Base-by-base conservation (phyloP, 1,139 yeast genomes). In the Lodderomyces orthopsilosis region DNA sequence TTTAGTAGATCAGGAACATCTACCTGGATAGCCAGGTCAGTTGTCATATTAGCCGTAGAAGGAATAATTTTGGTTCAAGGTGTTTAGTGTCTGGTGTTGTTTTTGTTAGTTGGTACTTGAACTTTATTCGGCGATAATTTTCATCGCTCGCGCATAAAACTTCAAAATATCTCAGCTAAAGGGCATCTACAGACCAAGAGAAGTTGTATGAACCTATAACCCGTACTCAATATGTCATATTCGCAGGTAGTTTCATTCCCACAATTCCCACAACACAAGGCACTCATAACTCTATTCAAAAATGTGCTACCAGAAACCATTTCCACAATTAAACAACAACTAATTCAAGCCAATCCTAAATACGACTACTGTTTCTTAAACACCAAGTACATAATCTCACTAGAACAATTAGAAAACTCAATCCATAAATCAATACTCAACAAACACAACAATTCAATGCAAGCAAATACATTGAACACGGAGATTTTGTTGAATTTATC, bases 331-430 rank as follows among this genome's bases (percentile, higher is more conserved):
- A 70, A 69, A 42, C 34, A 50, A 1, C 55, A 64, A 42, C 60
- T 72, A 38, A 53, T 66, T 2, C 51, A 54, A 10, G 68, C 62
- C 7, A 62, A 71, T 48, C 38, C 49, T n/a, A 58, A 59, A 21
- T 72, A 67, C 50, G 72, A 71, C 49, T 70, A 55, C 51, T 67
- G 75, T 40, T 70, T 72, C 49, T 54, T 72, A 23, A 73, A 68
- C 52, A 62, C 73, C 18, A 54, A 58, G 17, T 65, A 66, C 47
- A 54, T 73, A 14, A 57, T 70, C 12, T 71, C 77, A 1, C 38
- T 56, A 35, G 75, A 70, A 45, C 75, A 68, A 38, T 55, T 73
- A 36, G 54, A 57, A 38, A 57, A 61, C 42, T 63, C 68, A 27
- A 55, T 72, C 24, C 62, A 70, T 52, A 62, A 61, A 44, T 63